These are phyloP conservation scores for Tulasnella calospora DNA, from an alignment of 768 basidiomycete genomes.

Conservation along the genomic window DNA sequence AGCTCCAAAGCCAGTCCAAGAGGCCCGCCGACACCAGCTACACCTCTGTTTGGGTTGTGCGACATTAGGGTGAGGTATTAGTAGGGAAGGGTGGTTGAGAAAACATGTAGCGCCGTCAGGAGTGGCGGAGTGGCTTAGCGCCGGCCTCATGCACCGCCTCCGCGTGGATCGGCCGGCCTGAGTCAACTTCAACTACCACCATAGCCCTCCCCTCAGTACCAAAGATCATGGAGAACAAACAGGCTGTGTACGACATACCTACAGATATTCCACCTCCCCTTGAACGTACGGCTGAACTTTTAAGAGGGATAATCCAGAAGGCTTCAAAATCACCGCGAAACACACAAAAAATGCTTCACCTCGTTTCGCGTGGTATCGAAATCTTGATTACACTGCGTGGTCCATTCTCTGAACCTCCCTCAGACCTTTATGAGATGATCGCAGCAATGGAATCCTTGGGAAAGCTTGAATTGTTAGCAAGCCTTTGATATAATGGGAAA, in stretches of 20 bases:
- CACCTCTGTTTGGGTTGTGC: background rate
- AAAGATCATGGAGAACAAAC: background rate
- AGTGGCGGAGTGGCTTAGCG: background rate
- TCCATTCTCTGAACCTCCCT: background rate
- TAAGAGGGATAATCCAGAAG: background rate
- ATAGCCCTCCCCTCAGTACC: background rate
- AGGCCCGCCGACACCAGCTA: background rate
- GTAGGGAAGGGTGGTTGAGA: background rate
- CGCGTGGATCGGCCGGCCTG: background rate
- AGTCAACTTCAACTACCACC: background rate
- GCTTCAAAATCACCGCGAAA: background rate
- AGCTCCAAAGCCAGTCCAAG: background rate
- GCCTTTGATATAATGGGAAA: background rate
- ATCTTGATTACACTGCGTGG: background rate
- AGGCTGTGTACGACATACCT: background rate
- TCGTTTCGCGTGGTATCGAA: background rate
- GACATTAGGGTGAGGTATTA: background rate
- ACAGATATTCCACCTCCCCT: background rate
- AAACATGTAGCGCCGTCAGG: background rate
- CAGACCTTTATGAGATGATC: background rate
- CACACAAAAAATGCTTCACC: background rate
- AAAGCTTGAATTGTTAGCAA: background rate
- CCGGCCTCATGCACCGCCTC: too few species aligned
- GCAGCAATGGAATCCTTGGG: background rate
- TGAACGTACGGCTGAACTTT: background rate